Base-by-base conservation (phyloP, 108 stramenopile species). In the Nitzschia sp. region DNA sequence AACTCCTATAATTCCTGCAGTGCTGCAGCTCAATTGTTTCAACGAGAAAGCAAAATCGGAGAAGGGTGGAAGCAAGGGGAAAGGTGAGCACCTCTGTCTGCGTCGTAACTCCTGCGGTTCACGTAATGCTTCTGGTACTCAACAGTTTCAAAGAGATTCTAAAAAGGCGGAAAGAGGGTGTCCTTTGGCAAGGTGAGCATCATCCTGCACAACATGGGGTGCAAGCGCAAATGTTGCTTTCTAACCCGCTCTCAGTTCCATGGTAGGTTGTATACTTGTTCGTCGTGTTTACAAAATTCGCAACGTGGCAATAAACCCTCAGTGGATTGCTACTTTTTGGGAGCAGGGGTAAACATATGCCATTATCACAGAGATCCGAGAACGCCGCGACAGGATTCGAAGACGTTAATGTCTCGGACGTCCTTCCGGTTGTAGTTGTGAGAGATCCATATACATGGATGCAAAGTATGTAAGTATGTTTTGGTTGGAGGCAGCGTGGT, bases 381-480 rank as follows among this genome's bases (percentile, higher is more conserved):
- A 36, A 27, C 49, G 13, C 26, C 32, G 54, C 2, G 5, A 64
- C 17, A 42, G 26, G 8, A 49, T 27, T 45, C 15, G 38, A 3
- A 23, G 1, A 8, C 19, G 24, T 35, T 11, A 21, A 65, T 32
- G n/a, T 64, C 17, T 49, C 49, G 0, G 19, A 66, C 53, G 77
- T 77, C 11, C 32, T 92, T 31, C 88, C 91, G 1, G 70, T 88
- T 26, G 88, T 90, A 0, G 77, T 74, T 1, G 68, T 86, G 6
- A 63, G 86, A 13, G 85, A 93, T 78, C 91, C 91, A 3, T 93
- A 79, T 46, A 68, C 78, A 31, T 93, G 91, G 91, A 85, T 93
- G 87, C 64, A 55, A 33, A 76, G 73, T 9, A 86, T 91, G 90
- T 51, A 23, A 8, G 57, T 59, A 24, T 27, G 23, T 54, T 8